Evolutionary conservation across 306 rosid genomes (phyloP), one percentile per base, ranked within the genome.

Genomic region (Quercus aquifolioides): DNA sequence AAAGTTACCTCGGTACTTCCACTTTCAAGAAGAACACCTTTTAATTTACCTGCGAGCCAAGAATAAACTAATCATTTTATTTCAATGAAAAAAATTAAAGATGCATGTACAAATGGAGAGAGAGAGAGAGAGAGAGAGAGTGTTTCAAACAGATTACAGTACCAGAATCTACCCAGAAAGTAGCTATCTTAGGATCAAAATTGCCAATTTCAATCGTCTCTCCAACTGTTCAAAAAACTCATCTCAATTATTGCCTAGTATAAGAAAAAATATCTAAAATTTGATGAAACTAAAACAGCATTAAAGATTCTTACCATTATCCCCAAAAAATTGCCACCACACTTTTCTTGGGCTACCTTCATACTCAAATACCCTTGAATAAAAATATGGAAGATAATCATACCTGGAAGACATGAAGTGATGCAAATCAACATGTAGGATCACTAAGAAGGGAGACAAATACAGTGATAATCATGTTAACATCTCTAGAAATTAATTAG

Each of bases 241-340:
- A 51, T 54, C 58, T 51, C 5, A 74, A 71, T 83, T 7, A 70
- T 79, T 72, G 49, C 58, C 18, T 55, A 77, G 52, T 59, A 28
- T 30, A 64, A 51, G 63, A 56, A 55, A 46, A 18, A 26, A 6
- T 26, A 5, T 18, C 0, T 3, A 46, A 73, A 46, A 55, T 58
- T 59, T 59, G 46, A 56, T 57, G 60, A 74, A 60, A 18, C 71
- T 51, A 55, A 59, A 52, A 30, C 28, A 70, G 43, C 28, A 57
- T 69, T 25, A n/a, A 56, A 60, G 51, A 73, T 78, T 80, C 55
- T 79, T 82, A 95, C 98, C 93, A 62, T 87, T 93, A 87, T 93
- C 98, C 69, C 99, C 98, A 3, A 85, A 93, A 83, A 93, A 95
- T 85, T 95, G 99, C 98, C 98, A 95, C 98, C 96, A 93, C 65